These are phyloP conservation scores for Passalora sequoiae DNA, from an alignment of 2,329 filamentous ascomycete genomes.

Conservation along the genomic window DNA sequence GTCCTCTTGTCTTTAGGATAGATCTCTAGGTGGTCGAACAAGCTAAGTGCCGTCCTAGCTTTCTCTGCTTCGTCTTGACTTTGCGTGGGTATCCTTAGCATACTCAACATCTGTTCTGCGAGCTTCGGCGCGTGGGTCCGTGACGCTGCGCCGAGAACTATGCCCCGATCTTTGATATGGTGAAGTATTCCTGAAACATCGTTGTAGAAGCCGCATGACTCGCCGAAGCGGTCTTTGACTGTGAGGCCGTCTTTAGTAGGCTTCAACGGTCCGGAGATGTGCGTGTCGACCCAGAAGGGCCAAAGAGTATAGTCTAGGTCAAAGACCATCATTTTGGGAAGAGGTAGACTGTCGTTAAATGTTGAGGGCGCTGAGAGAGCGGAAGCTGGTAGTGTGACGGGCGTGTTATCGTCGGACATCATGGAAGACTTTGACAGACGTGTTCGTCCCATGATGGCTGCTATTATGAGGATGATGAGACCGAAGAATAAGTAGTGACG, in stretches of 20 bases:
- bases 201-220: conserved; percentile 44
- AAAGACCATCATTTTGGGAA: conserved; percentile 82
- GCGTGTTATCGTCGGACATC: conserved; percentile 27
- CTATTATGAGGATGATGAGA: neutral
- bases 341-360: conserved; percentile 62
- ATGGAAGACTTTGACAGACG: conserved; percentile 1
- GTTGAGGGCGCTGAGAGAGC: conserved; percentile 45
- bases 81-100: conserved; percentile 61
- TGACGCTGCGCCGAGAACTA: conserved; percentile 67
- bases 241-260: conserved; percentile 36
- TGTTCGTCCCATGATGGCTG: conserved; percentile 17
- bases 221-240: conserved; percentile 49
- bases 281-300: conserved; percentile 97
- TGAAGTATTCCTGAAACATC: conserved; percentile 49
- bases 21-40: conserved; percentile 47
- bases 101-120: conserved; percentile 71
- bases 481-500: neutral
- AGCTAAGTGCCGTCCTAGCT: conserved; percentile 38
- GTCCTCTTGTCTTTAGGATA: conserved; percentile 75
- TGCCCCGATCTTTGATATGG: conserved; percentile 51
- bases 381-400: conserved; percentile 35
- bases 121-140: conserved; percentile 75
- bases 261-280: conserved; percentile 71
- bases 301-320: conserved; percentile 98
- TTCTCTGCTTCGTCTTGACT: conserved; percentile 22